Conservation (phyloP, 345 rosid genomes). For the Gossypioides kirkii region DNA sequence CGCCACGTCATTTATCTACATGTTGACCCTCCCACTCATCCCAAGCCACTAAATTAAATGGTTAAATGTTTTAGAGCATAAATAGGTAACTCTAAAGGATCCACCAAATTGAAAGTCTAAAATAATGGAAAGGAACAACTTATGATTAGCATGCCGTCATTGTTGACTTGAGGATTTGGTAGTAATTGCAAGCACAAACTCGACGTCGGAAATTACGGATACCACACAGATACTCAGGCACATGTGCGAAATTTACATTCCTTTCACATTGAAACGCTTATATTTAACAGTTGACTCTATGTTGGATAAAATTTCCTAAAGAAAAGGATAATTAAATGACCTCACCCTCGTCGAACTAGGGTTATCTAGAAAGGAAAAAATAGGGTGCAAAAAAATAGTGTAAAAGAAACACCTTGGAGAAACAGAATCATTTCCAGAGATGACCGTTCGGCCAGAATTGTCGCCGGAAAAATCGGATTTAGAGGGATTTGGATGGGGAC, state of each 20-base stretch:
- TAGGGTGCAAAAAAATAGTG: neutral
- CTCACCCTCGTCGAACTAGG: neutral
- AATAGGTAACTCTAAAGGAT: neutral
- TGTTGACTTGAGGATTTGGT: conserved; percentile 5
- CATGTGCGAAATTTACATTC: neutral
- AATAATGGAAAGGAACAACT: neutral
- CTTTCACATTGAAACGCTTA: conserved; percentile 8
- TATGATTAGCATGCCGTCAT: conserved; percentile 5
- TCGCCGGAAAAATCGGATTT: conserved; percentile 13
- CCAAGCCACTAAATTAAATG: neutral
- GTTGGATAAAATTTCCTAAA: neutral
- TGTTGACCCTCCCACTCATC: neutral
- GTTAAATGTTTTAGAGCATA: neutral
- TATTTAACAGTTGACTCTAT: conserved; percentile 6
- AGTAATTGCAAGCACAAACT: neutral
- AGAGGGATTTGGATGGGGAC: conserved; percentile 19
- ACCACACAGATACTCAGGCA: neutral
- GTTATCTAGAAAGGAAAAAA: neutral
- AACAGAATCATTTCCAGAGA: conserved; percentile 19
- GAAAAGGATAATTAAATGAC: neutral
- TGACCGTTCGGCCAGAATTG: conserved; percentile 6
- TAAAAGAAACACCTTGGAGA: conserved; percentile 27
- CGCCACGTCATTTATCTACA: neutral
- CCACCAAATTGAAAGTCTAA: neutral
- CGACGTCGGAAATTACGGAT: neutral